Base-by-base conservation (phyloP, 2,329 filamentous ascomycete genomes). In the Exophiala oligosperma region DNA sequence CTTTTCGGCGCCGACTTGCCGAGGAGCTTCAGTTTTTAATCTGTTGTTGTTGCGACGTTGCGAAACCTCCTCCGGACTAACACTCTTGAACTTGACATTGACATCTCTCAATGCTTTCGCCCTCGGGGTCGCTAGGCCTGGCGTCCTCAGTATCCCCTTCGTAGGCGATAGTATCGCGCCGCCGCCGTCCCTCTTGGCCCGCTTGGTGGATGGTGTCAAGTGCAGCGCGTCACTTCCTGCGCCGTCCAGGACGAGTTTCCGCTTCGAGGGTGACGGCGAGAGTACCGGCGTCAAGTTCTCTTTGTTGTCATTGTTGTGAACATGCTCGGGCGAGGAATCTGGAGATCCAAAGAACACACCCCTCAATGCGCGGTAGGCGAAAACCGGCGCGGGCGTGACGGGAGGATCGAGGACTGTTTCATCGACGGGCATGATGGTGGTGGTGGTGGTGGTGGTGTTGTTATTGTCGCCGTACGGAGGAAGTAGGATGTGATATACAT, bases 311-410 rank as follows among this genome's bases (percentile, higher is more conserved):
- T 73, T 72, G 29, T 35, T 8, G 32, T 35, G 11, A 9, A 35
- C 32, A 35, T 35, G 6, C 32, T 81, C 76, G 41, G 55, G 56
- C 8, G 56, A 58, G 9, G 79, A 79, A 23, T 80, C 79, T 12
- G 85, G 85, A 0, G 85, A 87, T 26, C 84, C 84, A 72, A 86
- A 87, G 56, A 88, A 72, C 44, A 84, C 82, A 60, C 84, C 83
- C 66, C 84, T 85, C 72, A 88, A 85, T 14, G 86, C 86, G 67
- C 85, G 85, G 56, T 86, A 81, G 17, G 85, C 85, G 69, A 89
- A 89, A 23, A 87, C 78, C 48, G 84, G 84, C 48, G 84, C 85
- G 7, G 86, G 85, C 1, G 86, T 88, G 64, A 86, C 83, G 50
- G 84, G 85, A 5, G 81, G 75, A 43, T 86, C 84, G 58, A 80